phyloP scores from a whole-genome alignment of 345 rosid genomes.

The Salix koriyanagi region DNA sequence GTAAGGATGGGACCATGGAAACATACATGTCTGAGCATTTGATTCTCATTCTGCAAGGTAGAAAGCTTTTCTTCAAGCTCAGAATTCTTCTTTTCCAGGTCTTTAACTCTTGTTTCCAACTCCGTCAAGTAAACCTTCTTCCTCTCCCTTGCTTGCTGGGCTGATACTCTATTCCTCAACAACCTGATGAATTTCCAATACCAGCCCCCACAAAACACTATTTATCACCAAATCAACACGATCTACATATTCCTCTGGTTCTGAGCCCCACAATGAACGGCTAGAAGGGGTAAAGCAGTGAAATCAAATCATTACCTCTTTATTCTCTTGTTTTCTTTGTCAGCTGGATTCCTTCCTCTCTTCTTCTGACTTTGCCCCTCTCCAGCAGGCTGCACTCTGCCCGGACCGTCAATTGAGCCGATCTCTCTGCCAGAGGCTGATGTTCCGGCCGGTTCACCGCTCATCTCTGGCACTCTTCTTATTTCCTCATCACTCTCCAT shows the following conservation, averaged over 20 bases:
- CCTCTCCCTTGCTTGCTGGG: slow-evolving; percentile 99
- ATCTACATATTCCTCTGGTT: background rate
- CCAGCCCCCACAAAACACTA: background rate
- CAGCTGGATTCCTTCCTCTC: slow-evolving; percentile 85
- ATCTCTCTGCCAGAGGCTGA: slow-evolving; percentile 43
- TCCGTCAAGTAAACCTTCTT: slow-evolving; percentile 85
- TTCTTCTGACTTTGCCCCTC: slow-evolving; percentile 63
- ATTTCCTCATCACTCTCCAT: slow-evolving; percentile 97
- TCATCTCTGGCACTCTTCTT: slow-evolving; percentile 86
- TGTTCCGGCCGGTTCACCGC: slow-evolving; percentile 54
- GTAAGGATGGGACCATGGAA: background rate
- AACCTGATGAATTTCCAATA: slow-evolving; percentile 42
- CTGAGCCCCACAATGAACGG: background rate
- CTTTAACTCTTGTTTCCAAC: slow-evolving; percentile 72
- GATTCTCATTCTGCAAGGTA: slow-evolving; percentile 93
- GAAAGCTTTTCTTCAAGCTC: slow-evolving; percentile 88
- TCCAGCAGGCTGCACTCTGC: slow-evolving; percentile 44
- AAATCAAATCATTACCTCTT: slow-evolving; percentile 49
- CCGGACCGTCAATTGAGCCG: slow-evolving; percentile 41
- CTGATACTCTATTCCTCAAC: slow-evolving; percentile 98
- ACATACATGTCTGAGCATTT: slow-evolving; percentile 94
- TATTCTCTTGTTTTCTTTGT: slow-evolving; percentile 83
- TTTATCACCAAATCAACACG: slow-evolving; percentile 12
- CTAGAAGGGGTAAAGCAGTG: background rate
- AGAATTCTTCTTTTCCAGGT: slow-evolving; percentile 84